A percentile compares a stretch with the other conserved stretches of the same genome.
Evolutionary conservation across 306 rosid genomes (phyloP).

Genomic region (Medicago truncatula): MtrunA17r5.0-ANR NC_053042.1:45702501-45703000

Average conservation of each 20-base stretch:
- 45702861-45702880: conserved; percentile 20
- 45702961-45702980: background rate
- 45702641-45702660: conserved; percentile 78
- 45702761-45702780: conserved; percentile 5
- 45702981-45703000: too few species aligned
- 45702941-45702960: background rate
- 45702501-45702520: conserved; percentile 70
- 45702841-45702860: conserved; percentile 26
- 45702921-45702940: conserved; percentile 1
- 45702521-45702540: conserved; percentile 32
- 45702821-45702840: conserved; percentile 3
- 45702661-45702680: conserved; percentile 85
- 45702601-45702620: conserved; percentile 81
- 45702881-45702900: conserved; percentile 32
- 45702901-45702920: conserved; percentile 15
- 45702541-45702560: conserved; percentile 10
- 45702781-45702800: conserved; percentile 13
- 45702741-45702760: background rate
- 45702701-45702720: conserved; percentile 32
- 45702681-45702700: conserved; percentile 69
- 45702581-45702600: conserved; percentile 50
- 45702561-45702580: conserved; percentile 24
- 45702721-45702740: conserved; percentile 16
- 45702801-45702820: conserved; percentile 19
- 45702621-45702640: conserved; percentile 95